Conservation (phyloP, 2,329 filamentous ascomycete species). For the Aspergillus ochraceoroseus region DNA sequence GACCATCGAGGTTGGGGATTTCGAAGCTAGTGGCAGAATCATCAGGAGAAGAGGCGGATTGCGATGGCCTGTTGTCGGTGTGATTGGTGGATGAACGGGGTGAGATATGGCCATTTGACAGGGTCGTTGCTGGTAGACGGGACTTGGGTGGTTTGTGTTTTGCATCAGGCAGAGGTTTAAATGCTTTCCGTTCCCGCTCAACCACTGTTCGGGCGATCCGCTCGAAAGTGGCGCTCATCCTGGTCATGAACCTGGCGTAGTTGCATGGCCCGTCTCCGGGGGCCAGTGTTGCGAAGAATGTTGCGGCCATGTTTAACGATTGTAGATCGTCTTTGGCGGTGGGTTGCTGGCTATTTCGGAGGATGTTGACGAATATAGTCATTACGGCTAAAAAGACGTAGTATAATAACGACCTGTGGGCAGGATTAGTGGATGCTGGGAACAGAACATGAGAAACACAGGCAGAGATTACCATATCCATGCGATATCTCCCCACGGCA, state of each 20-base stretch:
- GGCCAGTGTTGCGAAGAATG: conserved; percentile 79
- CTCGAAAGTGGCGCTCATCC: conserved; percentile 85
- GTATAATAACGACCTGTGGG: conserved; percentile 72
- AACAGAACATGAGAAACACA: not conserved
- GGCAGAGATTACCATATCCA: conserved; percentile 74
- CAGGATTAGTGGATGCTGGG: conserved; percentile 4
- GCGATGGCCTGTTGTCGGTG: conserved; percentile 5
- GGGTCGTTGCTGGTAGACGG: not conserved
- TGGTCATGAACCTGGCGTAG: conserved; percentile 83
- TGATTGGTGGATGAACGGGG: conserved; percentile 19
- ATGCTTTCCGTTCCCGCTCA: conserved; percentile 78
- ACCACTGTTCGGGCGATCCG: conserved; percentile 81
- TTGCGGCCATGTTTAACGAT: conserved; percentile 82
- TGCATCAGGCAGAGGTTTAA: conserved; percentile 26
- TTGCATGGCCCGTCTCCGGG: conserved; percentile 71
- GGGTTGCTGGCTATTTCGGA: conserved; percentile 82
- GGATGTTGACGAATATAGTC: conserved; percentile 84
- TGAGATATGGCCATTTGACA: not conserved
- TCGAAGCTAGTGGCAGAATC: conserved; percentile 13
- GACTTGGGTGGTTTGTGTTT: conserved; percentile 23
- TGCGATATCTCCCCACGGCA: conserved; percentile 85
- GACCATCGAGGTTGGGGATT: conserved; percentile 29
- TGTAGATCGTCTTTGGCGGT: conserved; percentile 77
- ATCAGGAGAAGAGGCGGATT: conserved; percentile 9
- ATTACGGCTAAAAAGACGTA: conserved; percentile 90